phyloP scores from a whole-genome alignment of 352 stramenopile species.

The Globisporangium nodosum region DNA sequence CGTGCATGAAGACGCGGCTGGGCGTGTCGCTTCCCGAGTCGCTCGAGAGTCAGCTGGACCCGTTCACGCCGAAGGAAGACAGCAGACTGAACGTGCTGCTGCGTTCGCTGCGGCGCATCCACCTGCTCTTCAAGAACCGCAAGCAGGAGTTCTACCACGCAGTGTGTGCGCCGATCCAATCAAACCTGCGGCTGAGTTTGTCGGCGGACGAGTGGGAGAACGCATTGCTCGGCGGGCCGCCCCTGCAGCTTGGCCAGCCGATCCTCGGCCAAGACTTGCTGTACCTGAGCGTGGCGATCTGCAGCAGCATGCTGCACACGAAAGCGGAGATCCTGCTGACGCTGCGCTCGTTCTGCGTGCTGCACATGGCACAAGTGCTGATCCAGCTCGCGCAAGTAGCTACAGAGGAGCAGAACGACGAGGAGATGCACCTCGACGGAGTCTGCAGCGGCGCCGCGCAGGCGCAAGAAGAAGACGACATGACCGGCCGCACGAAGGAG shows the following conservation, averaged over 20 bases:
- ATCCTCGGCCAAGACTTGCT: slow-evolving; percentile 75
- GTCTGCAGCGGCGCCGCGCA: slow-evolving; percentile 7
- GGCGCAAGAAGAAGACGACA: slow-evolving; percentile 6
- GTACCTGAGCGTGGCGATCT: slow-evolving; percentile 67
- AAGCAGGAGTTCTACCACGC: slow-evolving; percentile 44
- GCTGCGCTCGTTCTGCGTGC: slow-evolving; percentile 66
- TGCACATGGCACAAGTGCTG: slow-evolving; percentile 77
- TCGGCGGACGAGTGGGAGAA: slow-evolving; percentile 43
- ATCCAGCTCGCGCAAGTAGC: slow-evolving; percentile 52
- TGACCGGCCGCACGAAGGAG: slow-evolving; percentile 20
- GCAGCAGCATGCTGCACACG: slow-evolving; percentile 68
- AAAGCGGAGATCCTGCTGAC: slow-evolving; percentile 79
- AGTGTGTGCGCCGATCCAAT: slow-evolving; percentile 42
- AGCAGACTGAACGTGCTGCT: slow-evolving; percentile 70
- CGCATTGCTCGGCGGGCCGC: slow-evolving; percentile 34
- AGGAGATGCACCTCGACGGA: slow-evolving; percentile 13
- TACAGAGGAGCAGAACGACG: slow-evolving; percentile 54
- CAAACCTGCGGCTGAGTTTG: slow-evolving; percentile 41
- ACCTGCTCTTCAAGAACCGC: slow-evolving; percentile 49
- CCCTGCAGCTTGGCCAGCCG: slow-evolving; percentile 48
- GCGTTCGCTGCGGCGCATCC: slow-evolving; percentile 46
- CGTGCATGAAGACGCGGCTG: slow-evolving; percentile 51
- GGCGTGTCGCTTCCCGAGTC: slow-evolving; percentile 63
- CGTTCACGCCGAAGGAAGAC: slow-evolving; percentile 71
- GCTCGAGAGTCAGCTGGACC: slow-evolving; percentile 58